Evolutionary conservation across 805 yeast genomes (phyloP).

Genomic region (Monosporozyma servazzii): DNA sequence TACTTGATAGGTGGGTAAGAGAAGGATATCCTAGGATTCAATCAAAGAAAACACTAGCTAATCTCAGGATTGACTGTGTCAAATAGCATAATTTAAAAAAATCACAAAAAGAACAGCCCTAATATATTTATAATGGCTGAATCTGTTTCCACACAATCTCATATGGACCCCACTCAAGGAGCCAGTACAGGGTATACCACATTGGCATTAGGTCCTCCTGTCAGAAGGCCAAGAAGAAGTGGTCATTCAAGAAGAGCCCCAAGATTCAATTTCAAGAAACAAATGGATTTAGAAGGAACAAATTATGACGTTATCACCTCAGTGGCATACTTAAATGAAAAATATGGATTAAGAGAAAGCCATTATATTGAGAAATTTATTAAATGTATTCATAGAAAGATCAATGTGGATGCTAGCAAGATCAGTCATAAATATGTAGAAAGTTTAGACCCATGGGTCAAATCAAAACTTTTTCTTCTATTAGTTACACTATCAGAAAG

Average conservation of each 20-base stretch:
- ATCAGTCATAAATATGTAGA: slow-evolving; percentile 19
- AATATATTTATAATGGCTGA: neutral
- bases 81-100: neutral
- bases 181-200: neutral
- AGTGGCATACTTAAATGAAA: slow-evolving; percentile 24
- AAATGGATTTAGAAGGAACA: slow-evolving; percentile 20
- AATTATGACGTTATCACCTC: slow-evolving; percentile 27
- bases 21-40: neutral
- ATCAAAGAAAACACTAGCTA: neutral
- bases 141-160: neutral
- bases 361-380: slow-evolving; percentile 25
- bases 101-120: neutral
- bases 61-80: neutral
- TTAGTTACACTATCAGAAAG: slow-evolving; percentile 26
- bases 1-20: neutral
- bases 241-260: slow-evolving; percentile 9
- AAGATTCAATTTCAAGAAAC: slow-evolving; percentile 15
- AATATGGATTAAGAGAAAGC: slow-evolving; percentile 26
- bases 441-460: slow-evolving; percentile 22
- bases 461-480: slow-evolving; percentile 24
- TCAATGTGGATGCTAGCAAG: slow-evolving; percentile 22
- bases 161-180: neutral
- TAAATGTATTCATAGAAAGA: slow-evolving; percentile 25
- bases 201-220: neutral
- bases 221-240: slow-evolving; percentile 6